Percentiles rank a stretch among this genome's conserved stretches.
These are phyloP conservation scores for Lentinula edodes DNA, from an alignment of 768 basidiomycete genomes.

Conservation along the genomic window DNA sequence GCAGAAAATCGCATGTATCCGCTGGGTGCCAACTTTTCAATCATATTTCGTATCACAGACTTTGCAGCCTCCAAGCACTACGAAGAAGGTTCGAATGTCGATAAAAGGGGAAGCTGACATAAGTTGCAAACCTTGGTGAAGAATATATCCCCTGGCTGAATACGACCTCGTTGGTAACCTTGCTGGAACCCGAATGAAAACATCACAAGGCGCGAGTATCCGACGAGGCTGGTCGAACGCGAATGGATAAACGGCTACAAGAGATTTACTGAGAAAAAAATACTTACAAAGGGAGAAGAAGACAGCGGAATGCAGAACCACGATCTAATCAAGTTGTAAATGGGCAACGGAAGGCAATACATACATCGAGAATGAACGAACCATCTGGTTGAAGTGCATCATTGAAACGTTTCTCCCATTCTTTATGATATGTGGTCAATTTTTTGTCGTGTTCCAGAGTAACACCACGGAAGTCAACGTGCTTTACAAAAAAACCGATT, in stretches of 20 bases:
- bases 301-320: slow-evolving; percentile 54
- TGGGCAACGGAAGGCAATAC: background rate
- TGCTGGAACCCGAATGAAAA: slow-evolving; percentile 85
- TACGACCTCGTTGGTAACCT: slow-evolving; percentile 69
- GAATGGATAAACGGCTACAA: background rate
- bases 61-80: slow-evolving; percentile 73
- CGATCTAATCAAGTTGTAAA: slow-evolving; percentile 35
- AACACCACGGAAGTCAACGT: slow-evolving; percentile 61
- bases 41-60: slow-evolving; percentile 57
- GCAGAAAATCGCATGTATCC: slow-evolving; percentile 78
- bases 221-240: slow-evolving; percentile 49
- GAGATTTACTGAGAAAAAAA: background rate
- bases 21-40: slow-evolving; percentile 58
- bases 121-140: slow-evolving; percentile 51
- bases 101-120: background rate
- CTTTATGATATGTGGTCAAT: slow-evolving; percentile 54
- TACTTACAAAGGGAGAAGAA: slow-evolving; percentile 63
- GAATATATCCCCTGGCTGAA: slow-evolving; percentile 56
- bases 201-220: slow-evolving; percentile 79
- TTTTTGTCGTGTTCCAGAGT: slow-evolving; percentile 56
- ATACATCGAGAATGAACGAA: slow-evolving; percentile 16
- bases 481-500: slow-evolving; percentile 29
- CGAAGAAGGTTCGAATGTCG: background rate
- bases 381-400: slow-evolving; percentile 57
- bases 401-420: slow-evolving; percentile 57